Conservation (phyloP, 2,329 filamentous ascomycete species). For the Xylariaceae sp. region DNA sequence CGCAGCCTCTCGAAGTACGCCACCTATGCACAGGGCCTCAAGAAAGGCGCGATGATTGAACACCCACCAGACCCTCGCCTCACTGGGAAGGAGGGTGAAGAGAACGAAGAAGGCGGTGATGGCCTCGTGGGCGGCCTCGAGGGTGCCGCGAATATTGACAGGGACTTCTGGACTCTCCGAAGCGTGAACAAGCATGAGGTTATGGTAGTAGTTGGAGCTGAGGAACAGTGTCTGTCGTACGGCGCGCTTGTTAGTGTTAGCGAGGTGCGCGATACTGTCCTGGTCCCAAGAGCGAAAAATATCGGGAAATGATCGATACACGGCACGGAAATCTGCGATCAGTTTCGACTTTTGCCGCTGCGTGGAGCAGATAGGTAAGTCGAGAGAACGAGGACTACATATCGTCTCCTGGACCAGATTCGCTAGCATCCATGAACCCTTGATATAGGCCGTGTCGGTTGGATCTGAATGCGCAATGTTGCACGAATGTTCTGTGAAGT, state of each 20-base stretch:
- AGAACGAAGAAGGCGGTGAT: slow-evolving; percentile 70
- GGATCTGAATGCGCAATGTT: slow-evolving; percentile 55
- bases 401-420: slow-evolving; percentile 74
- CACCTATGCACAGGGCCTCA: slow-evolving; percentile 65
- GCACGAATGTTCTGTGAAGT: slow-evolving; percentile 59
- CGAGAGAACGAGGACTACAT: slow-evolving; percentile 68
- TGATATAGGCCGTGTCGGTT: slow-evolving; percentile 64
- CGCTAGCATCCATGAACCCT: slow-evolving; percentile 72
- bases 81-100: slow-evolving; percentile 60
- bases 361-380: slow-evolving; percentile 65
- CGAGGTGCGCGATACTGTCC: slow-evolving; percentile 52
- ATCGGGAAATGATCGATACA: slow-evolving; percentile 68
- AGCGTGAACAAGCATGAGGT: slow-evolving; percentile 72
- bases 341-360: slow-evolving; percentile 64
- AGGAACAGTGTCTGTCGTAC: slow-evolving; percentile 72
- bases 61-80: slow-evolving; percentile 79
- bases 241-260: slow-evolving; percentile 56
- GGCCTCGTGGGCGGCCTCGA: slow-evolving; percentile 72
- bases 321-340: slow-evolving; percentile 61
- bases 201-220: slow-evolving; percentile 78
- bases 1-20: slow-evolving; percentile 49
- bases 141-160: slow-evolving; percentile 61
- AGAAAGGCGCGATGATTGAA: slow-evolving; percentile 77
- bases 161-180: slow-evolving; percentile 61
- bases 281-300: slow-evolving; percentile 65